Evolutionary conservation across 768 basidiomycete species (phyloP).

Genomic region (Lactarius deliciosus): DNA sequence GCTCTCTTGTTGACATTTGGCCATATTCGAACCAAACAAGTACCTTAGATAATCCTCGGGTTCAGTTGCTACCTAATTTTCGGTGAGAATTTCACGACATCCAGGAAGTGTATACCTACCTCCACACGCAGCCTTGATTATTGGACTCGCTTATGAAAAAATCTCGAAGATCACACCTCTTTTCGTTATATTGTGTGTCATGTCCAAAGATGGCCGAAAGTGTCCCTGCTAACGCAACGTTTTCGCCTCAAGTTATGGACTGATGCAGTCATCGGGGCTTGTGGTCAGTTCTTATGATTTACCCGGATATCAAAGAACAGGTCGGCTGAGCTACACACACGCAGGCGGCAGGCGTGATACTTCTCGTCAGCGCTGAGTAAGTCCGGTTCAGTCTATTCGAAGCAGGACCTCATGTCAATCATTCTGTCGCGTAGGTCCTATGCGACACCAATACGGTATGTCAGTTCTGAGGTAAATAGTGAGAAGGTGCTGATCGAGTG

Average conservation of each 20-base stretch:
- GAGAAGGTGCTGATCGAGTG: constrained; percentile 9
- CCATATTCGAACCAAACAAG: not conserved
- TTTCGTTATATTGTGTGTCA: constrained; percentile 64
- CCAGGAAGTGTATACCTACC: constrained; percentile 9
- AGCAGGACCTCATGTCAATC: not conserved
- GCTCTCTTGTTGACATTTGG: constrained; percentile 25
- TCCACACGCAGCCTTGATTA: constrained; percentile 47
- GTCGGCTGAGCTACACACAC: not conserved
- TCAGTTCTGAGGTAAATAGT: not conserved
- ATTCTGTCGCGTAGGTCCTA: constrained; percentile 45
- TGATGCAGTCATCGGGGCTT: constrained; percentile 54
- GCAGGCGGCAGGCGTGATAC: constrained; percentile 69
- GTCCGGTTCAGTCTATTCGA: constrained; percentile 32
- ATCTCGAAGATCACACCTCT: constrained; percentile 61
- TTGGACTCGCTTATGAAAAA: constrained; percentile 59
- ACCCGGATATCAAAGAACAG: constrained; percentile 39
- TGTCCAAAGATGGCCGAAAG: not conserved
- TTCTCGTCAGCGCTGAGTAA: constrained; percentile 64
- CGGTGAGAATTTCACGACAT: constrained; percentile 38
- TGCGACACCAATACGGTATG: constrained; percentile 60
- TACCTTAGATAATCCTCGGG: constrained; percentile 59
- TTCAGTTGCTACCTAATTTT: constrained; percentile 68
- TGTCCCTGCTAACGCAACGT: not conserved
- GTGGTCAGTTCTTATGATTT: not conserved
- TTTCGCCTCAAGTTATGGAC: constrained; percentile 49